Percentiles rank a stretch among this genome's conserved stretches.
Evolutionary conservation across 257 asterid genomes (phyloP).

Genomic region (Rhazya stricta): DNA sequence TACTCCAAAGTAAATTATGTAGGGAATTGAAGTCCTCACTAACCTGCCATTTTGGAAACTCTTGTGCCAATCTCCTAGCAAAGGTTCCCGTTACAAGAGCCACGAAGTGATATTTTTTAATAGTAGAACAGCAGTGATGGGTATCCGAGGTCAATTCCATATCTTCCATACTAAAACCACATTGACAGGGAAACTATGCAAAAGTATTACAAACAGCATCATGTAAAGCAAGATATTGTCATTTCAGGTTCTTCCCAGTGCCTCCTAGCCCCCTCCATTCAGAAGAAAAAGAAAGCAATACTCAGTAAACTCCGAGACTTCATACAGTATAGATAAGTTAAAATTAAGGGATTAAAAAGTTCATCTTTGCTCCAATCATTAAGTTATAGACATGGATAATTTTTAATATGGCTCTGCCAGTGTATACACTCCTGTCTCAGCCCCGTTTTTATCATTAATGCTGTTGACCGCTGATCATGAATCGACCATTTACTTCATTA

Average conservation of each 20-base stretch:
- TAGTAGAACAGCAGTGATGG: neutral
- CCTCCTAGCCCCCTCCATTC: too few relatives aligned
- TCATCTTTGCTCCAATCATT: too few relatives aligned
- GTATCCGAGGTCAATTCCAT: neutral
- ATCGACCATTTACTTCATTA: neutral
- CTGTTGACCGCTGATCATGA: neutral
- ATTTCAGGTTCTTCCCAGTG: too few relatives aligned
- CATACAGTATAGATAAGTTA: too few relatives aligned
- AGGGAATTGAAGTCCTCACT: neutral
- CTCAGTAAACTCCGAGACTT: too few relatives aligned
- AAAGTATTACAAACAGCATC: neutral
- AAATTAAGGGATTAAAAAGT: too few relatives aligned
- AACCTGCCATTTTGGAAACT: conserved; percentile 98
- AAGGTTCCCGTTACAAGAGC: conserved; percentile 62
- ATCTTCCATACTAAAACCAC: neutral
- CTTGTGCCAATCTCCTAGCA: conserved; percentile 86
- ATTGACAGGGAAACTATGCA: neutral
- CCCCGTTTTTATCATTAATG: too few relatives aligned
- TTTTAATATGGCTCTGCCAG: too few relatives aligned
- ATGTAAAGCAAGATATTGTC: too few relatives aligned
- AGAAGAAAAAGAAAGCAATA: too few relatives aligned
- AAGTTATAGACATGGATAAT: too few relatives aligned
- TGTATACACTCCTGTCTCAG: too few relatives aligned
- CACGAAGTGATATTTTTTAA: neutral
- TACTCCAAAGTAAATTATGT: neutral